Evolutionary conservation across 768 basidiomycete species (phyloP).

Genomic region (Phylloporus arenicola): DNA sequence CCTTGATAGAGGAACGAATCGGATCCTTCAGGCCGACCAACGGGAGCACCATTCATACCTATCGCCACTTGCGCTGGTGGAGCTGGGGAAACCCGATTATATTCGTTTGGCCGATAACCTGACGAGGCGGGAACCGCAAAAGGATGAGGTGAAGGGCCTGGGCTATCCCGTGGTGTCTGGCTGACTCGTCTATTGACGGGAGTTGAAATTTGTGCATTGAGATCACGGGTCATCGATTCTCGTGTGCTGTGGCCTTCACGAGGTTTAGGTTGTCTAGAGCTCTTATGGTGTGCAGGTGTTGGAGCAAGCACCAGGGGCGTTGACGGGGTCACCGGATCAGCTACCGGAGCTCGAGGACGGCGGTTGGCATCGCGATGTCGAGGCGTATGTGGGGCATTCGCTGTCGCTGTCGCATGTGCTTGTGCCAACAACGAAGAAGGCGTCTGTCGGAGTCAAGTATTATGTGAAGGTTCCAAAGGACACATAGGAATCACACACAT

Average conservation of each 20-base stretch:
- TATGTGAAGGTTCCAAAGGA: not conserved
- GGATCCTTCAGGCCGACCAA: conserved; percentile 48
- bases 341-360: conserved; percentile 41
- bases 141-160: conserved; percentile 57
- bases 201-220: conserved; percentile 61
- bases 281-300: conserved; percentile 61
- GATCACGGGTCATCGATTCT: conserved; percentile 41
- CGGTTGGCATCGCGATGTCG: conserved; percentile 55
- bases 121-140: conserved; percentile 63
- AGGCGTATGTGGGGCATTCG: conserved; percentile 48
- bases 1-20: conserved; percentile 66
- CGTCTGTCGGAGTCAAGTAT: conserved; percentile 29
- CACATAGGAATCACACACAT: conserved; percentile 45
- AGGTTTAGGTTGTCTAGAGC: conserved; percentile 42
- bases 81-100: conserved; percentile 53
- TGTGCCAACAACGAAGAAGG: conserved; percentile 41
- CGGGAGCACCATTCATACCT: conserved; percentile 36
- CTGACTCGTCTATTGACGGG: conserved; percentile 65
- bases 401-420: conserved; percentile 54
- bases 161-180: conserved; percentile 50
- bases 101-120: conserved; percentile 49
- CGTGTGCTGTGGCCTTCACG: conserved; percentile 45
- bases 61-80: conserved; percentile 33
- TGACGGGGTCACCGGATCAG: conserved; percentile 49
- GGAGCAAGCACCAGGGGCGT: conserved; percentile 63